A percentile compares a stretch with the other conserved stretches of the same genome.
Evolutionary conservation across 2,329 filamentous ascomycete species (phyloP).

Genomic region (Beauveria varroae): DNA sequence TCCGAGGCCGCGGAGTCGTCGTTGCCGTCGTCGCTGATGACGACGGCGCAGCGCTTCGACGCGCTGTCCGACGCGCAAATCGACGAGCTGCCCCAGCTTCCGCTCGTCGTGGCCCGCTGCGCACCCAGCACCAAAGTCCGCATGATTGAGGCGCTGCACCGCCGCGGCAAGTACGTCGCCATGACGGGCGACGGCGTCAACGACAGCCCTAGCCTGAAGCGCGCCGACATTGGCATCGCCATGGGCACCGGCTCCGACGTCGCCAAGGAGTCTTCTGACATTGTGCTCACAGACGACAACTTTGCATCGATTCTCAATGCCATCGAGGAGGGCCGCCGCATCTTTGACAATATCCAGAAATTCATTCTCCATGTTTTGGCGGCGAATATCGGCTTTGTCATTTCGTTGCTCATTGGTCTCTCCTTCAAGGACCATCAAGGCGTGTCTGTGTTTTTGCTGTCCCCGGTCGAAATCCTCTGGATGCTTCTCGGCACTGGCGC

Average conservation of each 20-base stretch:
- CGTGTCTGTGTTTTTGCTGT: constrained; percentile 61
- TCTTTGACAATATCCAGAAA: constrained; percentile 66
- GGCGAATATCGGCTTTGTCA: constrained; percentile 60
- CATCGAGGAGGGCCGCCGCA: constrained; percentile 58
- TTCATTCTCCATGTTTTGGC: constrained; percentile 60
- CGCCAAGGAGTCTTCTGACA: constrained; percentile 57
- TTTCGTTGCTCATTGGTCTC: constrained; percentile 58
- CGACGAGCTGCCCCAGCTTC: constrained; percentile 53
- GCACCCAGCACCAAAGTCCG: constrained; percentile 64
- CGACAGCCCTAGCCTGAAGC: constrained; percentile 59
- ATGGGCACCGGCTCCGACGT: constrained; percentile 65
- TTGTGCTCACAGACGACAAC: constrained; percentile 64
- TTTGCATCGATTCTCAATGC: constrained; percentile 39
- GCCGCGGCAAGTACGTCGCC: constrained; percentile 52
- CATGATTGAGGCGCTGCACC: constrained; percentile 67
- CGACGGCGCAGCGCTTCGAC: constrained; percentile 58
- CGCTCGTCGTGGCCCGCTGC: constrained; percentile 63
- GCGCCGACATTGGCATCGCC: constrained; percentile 61
- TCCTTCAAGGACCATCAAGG: constrained; percentile 57
- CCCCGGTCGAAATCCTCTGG: constrained; percentile 66
- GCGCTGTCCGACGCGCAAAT: constrained; percentile 54
- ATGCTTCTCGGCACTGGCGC: constrained; percentile 67
- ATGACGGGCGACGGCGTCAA: constrained; percentile 70
- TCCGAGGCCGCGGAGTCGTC: constrained; percentile 31
- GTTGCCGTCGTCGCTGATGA: constrained; percentile 38